phyloP scores from a whole-genome alignment of 148 eudicot species.

The Pharnaceum exiguum region DNA sequence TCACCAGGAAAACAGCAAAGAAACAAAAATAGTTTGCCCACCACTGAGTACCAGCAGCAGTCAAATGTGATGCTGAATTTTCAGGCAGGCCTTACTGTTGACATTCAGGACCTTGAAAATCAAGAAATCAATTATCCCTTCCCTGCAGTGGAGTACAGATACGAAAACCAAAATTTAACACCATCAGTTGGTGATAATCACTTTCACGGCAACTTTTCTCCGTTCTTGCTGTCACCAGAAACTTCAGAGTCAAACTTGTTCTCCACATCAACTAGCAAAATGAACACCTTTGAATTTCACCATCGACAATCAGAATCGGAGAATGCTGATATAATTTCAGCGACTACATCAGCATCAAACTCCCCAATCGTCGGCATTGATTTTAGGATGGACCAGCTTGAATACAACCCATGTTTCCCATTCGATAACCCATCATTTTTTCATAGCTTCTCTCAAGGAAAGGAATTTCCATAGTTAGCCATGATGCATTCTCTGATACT shows the following conservation, averaged over 20 bases:
- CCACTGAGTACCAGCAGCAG: constrained; percentile 23
- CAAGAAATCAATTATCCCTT: constrained; percentile 40
- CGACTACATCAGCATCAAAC: constrained; percentile 61
- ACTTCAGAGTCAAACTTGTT: constrained; percentile 59
- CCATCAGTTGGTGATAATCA: constrained; percentile 29
- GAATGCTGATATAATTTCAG: constrained; percentile 45
- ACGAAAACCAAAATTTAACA: constrained; percentile 22
- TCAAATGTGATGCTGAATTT: constrained; percentile 34
- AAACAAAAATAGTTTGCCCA: constrained; percentile 20
- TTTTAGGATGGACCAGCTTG: constrained; percentile 38
- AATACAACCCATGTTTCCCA: constrained; percentile 43
- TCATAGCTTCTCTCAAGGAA: constrained; percentile 14
- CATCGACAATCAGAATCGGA: constrained; percentile 46
- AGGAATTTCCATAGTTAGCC: constrained; percentile 9
- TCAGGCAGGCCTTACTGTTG: constrained; percentile 39
- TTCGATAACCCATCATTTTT: constrained; percentile 44
- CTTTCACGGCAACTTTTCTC: constrained; percentile 28
- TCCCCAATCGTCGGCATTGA: constrained; percentile 64
- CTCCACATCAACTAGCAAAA: constrained; percentile 39
- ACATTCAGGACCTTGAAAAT: constrained; percentile 30
- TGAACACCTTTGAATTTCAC: constrained; percentile 32
- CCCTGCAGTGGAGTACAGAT: constrained; percentile 20
- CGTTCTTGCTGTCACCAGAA: constrained; percentile 42
- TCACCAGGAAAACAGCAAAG: constrained; percentile 31
- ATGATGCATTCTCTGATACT: too few species aligned